Evolutionary conservation across 768 basidiomycete genomes (phyloP).

Genomic region (Strobilomyces dryophilus): DNA sequence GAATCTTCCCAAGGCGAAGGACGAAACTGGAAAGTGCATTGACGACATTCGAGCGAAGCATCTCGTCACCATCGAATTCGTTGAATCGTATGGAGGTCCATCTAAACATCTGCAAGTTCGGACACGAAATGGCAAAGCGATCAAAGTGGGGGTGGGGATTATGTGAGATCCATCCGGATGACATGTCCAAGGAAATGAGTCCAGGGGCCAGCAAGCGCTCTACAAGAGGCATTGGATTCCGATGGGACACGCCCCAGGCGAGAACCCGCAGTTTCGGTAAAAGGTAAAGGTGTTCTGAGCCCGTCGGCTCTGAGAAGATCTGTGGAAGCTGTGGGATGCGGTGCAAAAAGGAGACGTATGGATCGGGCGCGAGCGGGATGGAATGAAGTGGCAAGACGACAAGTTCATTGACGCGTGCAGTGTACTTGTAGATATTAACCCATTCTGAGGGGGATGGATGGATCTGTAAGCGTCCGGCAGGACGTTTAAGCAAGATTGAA

Average conservation of each 20-base stretch:
- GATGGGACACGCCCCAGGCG: neutral
- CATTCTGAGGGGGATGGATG: neutral
- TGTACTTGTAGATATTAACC: neutral
- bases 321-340: no score
- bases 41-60: neutral
- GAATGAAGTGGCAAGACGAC: no score
- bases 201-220: neutral
- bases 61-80: rapidly evolving
- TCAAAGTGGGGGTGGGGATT: no score
- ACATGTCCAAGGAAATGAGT: neutral
- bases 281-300: neutral
- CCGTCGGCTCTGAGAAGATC: no score
- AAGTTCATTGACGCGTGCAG: neutral
- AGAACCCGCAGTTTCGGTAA: neutral
- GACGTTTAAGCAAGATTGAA: no score
- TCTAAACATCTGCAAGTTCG: neutral
- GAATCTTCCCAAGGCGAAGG: neutral
- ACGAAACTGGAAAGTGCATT: neutral
- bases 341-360: neutral
- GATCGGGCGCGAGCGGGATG: no score
- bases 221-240: neutral
- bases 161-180: neutral
- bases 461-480: neutral
- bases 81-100: neutral
- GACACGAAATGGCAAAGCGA: neutral